These are phyloP conservation scores for Diplotaxis tenuifolia DNA, from an alignment of 345 rosid species.

Conservation along the genomic window DNA sequence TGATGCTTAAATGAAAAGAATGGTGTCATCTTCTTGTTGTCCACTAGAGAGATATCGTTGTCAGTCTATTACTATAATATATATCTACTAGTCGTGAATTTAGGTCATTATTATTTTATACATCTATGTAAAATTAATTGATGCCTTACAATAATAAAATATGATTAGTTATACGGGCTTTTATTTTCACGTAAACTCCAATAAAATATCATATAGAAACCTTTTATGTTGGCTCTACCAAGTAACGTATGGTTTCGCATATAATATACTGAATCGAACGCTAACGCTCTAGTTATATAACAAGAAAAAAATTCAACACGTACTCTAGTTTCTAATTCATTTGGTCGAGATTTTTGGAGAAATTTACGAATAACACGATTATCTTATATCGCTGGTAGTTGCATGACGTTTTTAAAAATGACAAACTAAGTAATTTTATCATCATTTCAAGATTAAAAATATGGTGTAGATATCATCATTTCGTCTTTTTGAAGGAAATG, in stretches of 20 bases:
- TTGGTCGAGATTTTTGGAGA: neutral
- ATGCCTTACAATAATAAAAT: neutral
- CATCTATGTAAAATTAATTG: neutral
- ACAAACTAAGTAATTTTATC: neutral
- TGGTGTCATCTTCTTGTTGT: neutral
- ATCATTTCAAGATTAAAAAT: neutral
- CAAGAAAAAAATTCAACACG: neutral
- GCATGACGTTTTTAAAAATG: neutral
- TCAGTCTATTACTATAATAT: neutral
- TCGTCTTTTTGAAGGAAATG: too few species aligned
- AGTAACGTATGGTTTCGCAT: neutral
- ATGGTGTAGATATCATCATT: neutral
- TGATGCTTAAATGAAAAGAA: neutral
- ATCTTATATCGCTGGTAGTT: neutral
- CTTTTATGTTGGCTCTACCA: neutral
- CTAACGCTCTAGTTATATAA: neutral
- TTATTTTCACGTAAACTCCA: neutral
- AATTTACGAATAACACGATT: neutral
- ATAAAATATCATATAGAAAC: neutral
- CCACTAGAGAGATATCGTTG: neutral
- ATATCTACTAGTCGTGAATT: neutral
- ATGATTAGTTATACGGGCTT: neutral
- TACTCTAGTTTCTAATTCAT: neutral
- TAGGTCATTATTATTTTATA: neutral
- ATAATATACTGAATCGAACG: neutral